phyloP scores from a whole-genome alignment of 2,329 filamentous ascomycete species.

The Balansia obtecta region DNA sequence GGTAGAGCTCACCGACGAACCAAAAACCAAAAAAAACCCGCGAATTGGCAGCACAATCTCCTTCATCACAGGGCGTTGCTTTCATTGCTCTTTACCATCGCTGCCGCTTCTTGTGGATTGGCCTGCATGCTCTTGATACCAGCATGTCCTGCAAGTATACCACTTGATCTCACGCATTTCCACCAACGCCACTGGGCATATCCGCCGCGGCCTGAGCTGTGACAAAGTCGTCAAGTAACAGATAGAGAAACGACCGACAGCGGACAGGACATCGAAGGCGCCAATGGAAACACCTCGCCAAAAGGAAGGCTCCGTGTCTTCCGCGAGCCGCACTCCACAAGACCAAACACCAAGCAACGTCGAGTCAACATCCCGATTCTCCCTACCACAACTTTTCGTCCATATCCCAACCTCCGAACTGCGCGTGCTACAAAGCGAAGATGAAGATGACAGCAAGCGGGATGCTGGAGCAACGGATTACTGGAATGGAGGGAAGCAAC shows the following conservation, averaged over 20 bases:
- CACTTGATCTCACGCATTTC: constrained; percentile 1
- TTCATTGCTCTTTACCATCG: neutral
- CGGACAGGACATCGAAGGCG: neutral
- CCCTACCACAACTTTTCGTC: constrained; percentile 5
- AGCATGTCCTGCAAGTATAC: neutral
- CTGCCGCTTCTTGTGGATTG: neutral
- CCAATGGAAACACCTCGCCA: constrained; percentile 1
- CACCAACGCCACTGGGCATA: neutral
- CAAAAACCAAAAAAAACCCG: no score
- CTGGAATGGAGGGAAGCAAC: constrained; percentile 10
- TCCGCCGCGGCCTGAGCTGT: neutral
- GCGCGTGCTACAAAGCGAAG: neutral
- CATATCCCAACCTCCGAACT: constrained; percentile 3
- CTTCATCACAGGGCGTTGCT: no score
- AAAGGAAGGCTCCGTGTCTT: constrained; percentile 11
- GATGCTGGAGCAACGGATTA: constrained; percentile 7
- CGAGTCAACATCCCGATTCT: constrained; percentile 4
- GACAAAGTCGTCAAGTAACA: neutral
- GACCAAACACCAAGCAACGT: constrained; percentile 6
- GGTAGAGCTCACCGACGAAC: neutral
- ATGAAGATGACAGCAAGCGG: neutral
- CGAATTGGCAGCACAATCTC: no score
- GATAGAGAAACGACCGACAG: no score
- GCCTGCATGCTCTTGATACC: neutral
- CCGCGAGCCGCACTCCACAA: constrained; percentile 8